These are phyloP conservation scores for Monosporozyma servazzii DNA, from an alignment of 805 yeast species.

Conservation along the genomic window DNA sequence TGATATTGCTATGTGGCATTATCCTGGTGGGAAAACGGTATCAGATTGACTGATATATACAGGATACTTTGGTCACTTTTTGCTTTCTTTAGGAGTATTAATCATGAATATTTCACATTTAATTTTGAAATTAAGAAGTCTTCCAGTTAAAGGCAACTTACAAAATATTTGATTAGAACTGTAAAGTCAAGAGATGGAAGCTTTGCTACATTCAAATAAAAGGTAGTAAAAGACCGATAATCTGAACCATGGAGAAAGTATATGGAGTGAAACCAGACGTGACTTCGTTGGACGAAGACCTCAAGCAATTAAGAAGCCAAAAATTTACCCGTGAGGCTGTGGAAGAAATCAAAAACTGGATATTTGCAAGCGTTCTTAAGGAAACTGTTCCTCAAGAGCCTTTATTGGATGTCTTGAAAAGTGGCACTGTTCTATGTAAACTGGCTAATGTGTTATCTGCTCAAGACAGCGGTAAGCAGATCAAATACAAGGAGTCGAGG, in stretches of 20 bases:
- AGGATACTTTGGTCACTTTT: too few relatives aligned
- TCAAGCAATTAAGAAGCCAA: slow-evolving; percentile 38
- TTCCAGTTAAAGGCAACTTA: too few relatives aligned
- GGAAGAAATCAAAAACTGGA: slow-evolving; percentile 45
- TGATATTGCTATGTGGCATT: not conserved
- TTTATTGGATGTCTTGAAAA: slow-evolving; percentile 47
- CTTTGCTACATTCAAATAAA: too few relatives aligned
- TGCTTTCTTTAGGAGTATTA: too few relatives aligned
- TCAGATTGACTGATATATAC: too few relatives aligned
- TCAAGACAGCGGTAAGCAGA: slow-evolving; percentile 16
- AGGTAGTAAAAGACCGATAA: too few relatives aligned
- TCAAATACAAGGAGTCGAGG: slow-evolving; percentile 47
- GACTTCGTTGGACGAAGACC: slow-evolving; percentile 58
- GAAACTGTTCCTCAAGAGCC: slow-evolving; percentile 19
- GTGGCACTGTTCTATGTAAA: slow-evolving; percentile 49
- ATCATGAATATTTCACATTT: too few relatives aligned
- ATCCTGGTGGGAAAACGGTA: not conserved
- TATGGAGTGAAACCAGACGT: slow-evolving; percentile 29
- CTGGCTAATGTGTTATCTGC: slow-evolving; percentile 32
- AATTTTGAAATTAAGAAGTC: too few relatives aligned
- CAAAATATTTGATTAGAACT: too few relatives aligned
- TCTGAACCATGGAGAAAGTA: not conserved
- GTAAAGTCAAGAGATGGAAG: too few relatives aligned
- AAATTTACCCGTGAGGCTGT: slow-evolving; percentile 40
- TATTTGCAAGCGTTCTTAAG: slow-evolving; percentile 34